Base-by-base conservation (phyloP, 208 protist species). In the Lotmaria passim region DNA sequence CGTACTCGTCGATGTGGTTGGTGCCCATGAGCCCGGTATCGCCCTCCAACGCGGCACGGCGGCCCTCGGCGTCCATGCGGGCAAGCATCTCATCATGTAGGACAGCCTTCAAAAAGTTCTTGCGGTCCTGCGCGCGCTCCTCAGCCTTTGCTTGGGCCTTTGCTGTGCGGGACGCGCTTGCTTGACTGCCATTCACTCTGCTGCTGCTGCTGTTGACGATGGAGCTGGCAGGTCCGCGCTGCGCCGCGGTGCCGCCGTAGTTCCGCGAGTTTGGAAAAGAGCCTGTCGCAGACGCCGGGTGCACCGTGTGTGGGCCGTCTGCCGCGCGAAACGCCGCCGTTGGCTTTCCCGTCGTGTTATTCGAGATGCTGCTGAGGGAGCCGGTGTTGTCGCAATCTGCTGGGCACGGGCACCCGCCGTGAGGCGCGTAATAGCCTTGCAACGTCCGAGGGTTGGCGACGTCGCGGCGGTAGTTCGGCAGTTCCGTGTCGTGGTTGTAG, bases 61-160 rank as follows among this genome's bases (percentile, higher is more conserved):
- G 63, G 30, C 64, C 83, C 73, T 93, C 85, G 21, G 85, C 83
- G 41, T 83, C 75, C 52, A 86, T 56, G 23, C 78, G 85, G 61
- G 81, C 75, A 12, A 81, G 69, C 67, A 93, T 93, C 41, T 93
- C 88, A 62, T 93, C 83, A 3, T 76, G 79, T 21, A 93, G 73
- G 30, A 91, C 80, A 39, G 82, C 81, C 63, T 85, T 86, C 23
- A 93, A 72, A 50, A 90, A 93, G 61, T 86, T 83, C 65, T 91
- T 91, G 34, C 88, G 88, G 63, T 91, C 85, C 36, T 91, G 78
- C 73, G 81, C 62, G 6, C 64, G 55, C 60, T 89, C 85, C 47
- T 85, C 76, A 21, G 57, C 57, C 62, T 83, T 81, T 50, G 81
- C 75, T 28, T 69, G 41, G 4, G 47, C 44, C 31, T 69, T 68